Evolutionary conservation across 2,329 filamentous ascomycete species (phyloP).

Genomic region (Fusarium protoensiforme): DNA sequence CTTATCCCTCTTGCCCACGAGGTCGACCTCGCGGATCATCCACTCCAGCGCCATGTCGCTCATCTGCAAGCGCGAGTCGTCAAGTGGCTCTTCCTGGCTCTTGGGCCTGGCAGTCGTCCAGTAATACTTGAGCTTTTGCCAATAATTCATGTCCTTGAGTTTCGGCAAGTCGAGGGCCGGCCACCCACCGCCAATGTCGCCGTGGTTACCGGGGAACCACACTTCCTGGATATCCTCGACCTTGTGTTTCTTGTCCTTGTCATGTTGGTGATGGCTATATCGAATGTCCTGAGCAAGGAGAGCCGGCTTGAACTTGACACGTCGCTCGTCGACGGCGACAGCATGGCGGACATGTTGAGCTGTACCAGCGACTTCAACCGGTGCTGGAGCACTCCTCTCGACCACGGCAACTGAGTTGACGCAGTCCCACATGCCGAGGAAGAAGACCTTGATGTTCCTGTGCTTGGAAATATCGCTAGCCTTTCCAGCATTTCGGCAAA

Average conservation of each 20-base stretch:
- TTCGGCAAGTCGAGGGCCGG: constrained; percentile 39
- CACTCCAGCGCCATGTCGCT: constrained; percentile 63
- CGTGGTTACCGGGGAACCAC: constrained; percentile 66
- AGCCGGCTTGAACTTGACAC: constrained; percentile 65
- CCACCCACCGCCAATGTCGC: constrained; percentile 66
- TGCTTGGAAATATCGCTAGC: constrained; percentile 3
- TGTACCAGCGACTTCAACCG: constrained; percentile 52
- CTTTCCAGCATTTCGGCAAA: constrained; percentile 53
- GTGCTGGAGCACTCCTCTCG: constrained; percentile 51
- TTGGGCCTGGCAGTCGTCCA: constrained; percentile 49
- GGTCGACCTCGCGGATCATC: constrained; percentile 63
- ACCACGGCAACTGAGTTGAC: constrained; percentile 62
- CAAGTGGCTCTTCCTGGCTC: constrained; percentile 44
- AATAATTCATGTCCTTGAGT: constrained; percentile 42
- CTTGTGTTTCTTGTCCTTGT: constrained; percentile 24
- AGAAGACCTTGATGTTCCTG: constrained; percentile 60
- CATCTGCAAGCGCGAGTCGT: constrained; percentile 53
- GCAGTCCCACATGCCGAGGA: constrained; percentile 66
- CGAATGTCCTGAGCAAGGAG: constrained; percentile 56
- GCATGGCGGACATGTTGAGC: constrained; percentile 62
- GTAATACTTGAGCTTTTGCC: constrained; percentile 50
- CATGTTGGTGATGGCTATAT: constrained; percentile 22
- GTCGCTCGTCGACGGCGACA: constrained; percentile 63
- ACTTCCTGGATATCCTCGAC: constrained; percentile 58
- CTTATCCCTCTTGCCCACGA: constrained; percentile 47